Conservation (phyloP, 2,329 filamentous ascomycete species). For the Venturia pyrina region DNA sequence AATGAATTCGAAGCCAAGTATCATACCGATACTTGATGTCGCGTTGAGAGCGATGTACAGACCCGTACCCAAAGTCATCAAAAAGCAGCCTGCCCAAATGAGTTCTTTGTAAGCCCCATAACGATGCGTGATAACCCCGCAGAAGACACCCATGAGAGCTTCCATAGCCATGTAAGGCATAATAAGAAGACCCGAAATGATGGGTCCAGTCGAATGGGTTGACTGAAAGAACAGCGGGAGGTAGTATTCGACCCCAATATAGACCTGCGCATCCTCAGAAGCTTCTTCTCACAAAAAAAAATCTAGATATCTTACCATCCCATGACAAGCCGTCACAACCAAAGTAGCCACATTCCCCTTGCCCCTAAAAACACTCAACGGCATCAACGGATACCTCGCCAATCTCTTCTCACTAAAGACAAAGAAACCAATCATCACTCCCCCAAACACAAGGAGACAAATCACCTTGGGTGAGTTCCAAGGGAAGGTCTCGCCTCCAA, state of each 20-base stretch:
- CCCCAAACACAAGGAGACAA: slow-evolving; percentile 37
- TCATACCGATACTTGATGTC: slow-evolving; percentile 27
- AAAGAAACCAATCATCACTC: slow-evolving; percentile 35
- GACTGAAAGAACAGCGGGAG: slow-evolving; percentile 66
- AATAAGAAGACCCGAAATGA: slow-evolving; percentile 51
- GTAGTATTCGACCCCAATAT: slow-evolving; percentile 58
- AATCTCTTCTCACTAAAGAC: slow-evolving; percentile 49
- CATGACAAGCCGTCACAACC: slow-evolving; percentile 38
- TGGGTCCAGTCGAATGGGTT: slow-evolving; percentile 49
- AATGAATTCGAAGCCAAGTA: slow-evolving; percentile 30
- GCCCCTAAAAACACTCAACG: slow-evolving; percentile 45
- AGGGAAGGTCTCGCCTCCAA: slow-evolving; percentile 36
- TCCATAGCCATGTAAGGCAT: slow-evolving; percentile 46
- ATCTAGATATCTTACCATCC: slow-evolving; percentile 27
- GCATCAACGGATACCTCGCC: slow-evolving; percentile 53
- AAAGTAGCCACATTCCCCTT: slow-evolving; percentile 47
- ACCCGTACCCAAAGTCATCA: slow-evolving; percentile 30
- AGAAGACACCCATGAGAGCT: slow-evolving; percentile 34
- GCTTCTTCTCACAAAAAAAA: no score
- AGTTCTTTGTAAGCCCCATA: slow-evolving; percentile 33
- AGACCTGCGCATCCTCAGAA: slow-evolving; percentile 46
- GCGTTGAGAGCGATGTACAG: slow-evolving; percentile 27
- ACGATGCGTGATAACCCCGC: slow-evolving; percentile 39
- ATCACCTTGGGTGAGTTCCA: slow-evolving; percentile 41
- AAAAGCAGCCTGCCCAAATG: slow-evolving; percentile 26